phyloP scores from a whole-genome alignment of 2,329 filamentous ascomycete species.

The Fonsecaea pedrosoi region DNA sequence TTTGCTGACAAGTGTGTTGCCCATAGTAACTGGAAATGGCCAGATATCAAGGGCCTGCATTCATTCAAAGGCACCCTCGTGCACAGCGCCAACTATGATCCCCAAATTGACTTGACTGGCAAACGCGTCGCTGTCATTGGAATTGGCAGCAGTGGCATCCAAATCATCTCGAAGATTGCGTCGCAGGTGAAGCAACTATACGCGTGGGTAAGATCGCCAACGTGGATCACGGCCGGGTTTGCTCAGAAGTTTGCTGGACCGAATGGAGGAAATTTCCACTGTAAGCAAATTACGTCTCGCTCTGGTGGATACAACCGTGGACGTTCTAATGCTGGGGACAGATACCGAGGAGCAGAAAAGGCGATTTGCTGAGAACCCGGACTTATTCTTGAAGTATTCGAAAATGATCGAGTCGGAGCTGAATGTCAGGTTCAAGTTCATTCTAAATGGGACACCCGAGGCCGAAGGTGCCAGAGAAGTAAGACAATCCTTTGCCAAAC shows the following conservation, averaged over 20 bases:
- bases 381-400: slow-evolving; percentile 49
- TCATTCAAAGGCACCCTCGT: slow-evolving; percentile 47
- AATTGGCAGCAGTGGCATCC: slow-evolving; percentile 40
- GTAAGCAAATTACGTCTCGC: slow-evolving; percentile 8
- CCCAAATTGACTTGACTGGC: slow-evolving; percentile 40
- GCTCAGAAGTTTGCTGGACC: slow-evolving; percentile 39
- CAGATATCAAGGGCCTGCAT: slow-evolving; percentile 46
- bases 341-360: slow-evolving; percentile 35
- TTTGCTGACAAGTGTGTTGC: slow-evolving; percentile 40
- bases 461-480: slow-evolving; percentile 48
- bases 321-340: slow-evolving; percentile 14
- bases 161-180: slow-evolving; percentile 48
- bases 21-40: slow-evolving; percentile 46
- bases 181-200: slow-evolving; percentile 44
- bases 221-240: slow-evolving; percentile 42
- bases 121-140: slow-evolving; percentile 42
- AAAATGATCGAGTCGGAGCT: slow-evolving; percentile 58
- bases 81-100: slow-evolving; percentile 45
- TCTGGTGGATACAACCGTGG: background rate
- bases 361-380: slow-evolving; percentile 27
- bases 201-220: slow-evolving; percentile 43
- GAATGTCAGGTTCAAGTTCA: slow-evolving; percentile 62
- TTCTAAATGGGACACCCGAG: slow-evolving; percentile 57
- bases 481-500: background rate
- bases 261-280: slow-evolving; percentile 37